A percentile compares a stretch with the other conserved stretches of the same genome.
Conservation (phyloP, 2,329 filamentous ascomycete species). For the Zasmidium cellare region DNA sequence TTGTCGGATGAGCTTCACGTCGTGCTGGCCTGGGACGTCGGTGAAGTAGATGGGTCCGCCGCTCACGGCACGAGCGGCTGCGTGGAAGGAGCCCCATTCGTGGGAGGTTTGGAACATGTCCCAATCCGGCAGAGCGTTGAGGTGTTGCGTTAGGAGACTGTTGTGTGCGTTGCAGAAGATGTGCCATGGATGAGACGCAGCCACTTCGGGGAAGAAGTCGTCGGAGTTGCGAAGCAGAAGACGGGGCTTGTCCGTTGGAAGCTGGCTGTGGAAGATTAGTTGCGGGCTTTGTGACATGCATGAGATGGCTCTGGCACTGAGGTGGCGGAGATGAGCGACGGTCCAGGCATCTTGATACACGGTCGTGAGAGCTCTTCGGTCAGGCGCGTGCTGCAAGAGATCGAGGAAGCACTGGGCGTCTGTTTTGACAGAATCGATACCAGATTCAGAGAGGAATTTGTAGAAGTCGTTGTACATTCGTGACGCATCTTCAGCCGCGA, state of each 20-base stretch:
- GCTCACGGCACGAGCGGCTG: conserved; percentile 82
- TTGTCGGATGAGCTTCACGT: conserved; percentile 71
- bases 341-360: conserved; percentile 87
- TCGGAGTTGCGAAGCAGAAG: conserved; percentile 82
- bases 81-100: conserved; percentile 78
- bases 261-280: conserved; percentile 79
- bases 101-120: conserved; percentile 72
- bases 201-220: conserved; percentile 85
- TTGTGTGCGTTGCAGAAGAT: conserved; percentile 94
- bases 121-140: conserved; percentile 86
- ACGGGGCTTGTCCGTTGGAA: conserved; percentile 72
- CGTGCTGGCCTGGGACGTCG: conserved; percentile 79
- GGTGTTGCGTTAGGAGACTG: conserved; percentile 73
- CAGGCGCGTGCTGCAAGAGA: conserved; percentile 65
- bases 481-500: conserved; percentile 71
- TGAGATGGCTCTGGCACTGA: conserved; percentile 75
- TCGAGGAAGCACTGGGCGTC: conserved; percentile 92
- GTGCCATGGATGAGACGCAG: conserved; percentile 87
- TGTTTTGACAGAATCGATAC: conserved; percentile 86
- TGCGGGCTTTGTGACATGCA: conserved; percentile 94
- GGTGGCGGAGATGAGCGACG: conserved; percentile 73
- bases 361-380: conserved; percentile 69
- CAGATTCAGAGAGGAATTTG: conserved; percentile 69
- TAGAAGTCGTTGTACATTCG: conserved; percentile 93
- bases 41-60: conserved; percentile 95